Percentiles rank a stretch among this genome's conserved stretches.
Conservation (phyloP, 176 grass and related monocot genomes). For the Ananas comosus region DNA sequence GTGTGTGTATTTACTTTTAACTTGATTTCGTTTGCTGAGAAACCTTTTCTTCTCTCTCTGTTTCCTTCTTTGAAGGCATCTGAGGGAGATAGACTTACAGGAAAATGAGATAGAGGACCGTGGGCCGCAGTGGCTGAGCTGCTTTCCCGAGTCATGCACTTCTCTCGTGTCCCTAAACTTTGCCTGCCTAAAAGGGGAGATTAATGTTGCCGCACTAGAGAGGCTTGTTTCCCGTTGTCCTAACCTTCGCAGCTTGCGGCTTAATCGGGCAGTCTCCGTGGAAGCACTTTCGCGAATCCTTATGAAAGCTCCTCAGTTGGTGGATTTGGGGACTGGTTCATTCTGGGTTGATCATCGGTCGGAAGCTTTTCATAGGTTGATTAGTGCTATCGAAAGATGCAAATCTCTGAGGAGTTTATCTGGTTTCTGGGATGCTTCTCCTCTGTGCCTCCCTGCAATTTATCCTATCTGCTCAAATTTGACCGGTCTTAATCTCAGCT, state of each 20-base stretch:
- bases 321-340: slow-evolving; percentile 63
- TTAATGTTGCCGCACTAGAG: slow-evolving; percentile 55
- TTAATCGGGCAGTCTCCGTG: slow-evolving; percentile 54
- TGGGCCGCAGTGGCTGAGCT: slow-evolving; percentile 63
- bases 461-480: slow-evolving; percentile 53
- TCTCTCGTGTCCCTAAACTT: slow-evolving; percentile 75
- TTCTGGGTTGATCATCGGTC: slow-evolving; percentile 35
- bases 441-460: slow-evolving; percentile 29
- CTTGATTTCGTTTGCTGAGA: too few species aligned
- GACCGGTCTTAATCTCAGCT: slow-evolving; percentile 72
- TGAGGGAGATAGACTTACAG: slow-evolving; percentile 85
- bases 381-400: slow-evolving; percentile 42
- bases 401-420: slow-evolving; percentile 67
- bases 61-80: slow-evolving; percentile 30
- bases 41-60: not conserved
- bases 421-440: slow-evolving; percentile 70
- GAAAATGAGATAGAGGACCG: slow-evolving; percentile 91
- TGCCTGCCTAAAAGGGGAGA: slow-evolving; percentile 61
- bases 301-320: slow-evolving; percentile 40
- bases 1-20: too few species aligned
- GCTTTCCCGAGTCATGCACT: slow-evolving; percentile 84
- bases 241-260: slow-evolving; percentile 61
- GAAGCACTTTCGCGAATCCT: slow-evolving; percentile 64
- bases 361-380: slow-evolving; percentile 35
- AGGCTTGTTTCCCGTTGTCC: slow-evolving; percentile 63